A percentile compares a stretch with the other conserved stretches of the same genome.
Conservation (phyloP, 2,329 filamentous ascomycete genomes). For the Aspergillus sp. region DNA sequence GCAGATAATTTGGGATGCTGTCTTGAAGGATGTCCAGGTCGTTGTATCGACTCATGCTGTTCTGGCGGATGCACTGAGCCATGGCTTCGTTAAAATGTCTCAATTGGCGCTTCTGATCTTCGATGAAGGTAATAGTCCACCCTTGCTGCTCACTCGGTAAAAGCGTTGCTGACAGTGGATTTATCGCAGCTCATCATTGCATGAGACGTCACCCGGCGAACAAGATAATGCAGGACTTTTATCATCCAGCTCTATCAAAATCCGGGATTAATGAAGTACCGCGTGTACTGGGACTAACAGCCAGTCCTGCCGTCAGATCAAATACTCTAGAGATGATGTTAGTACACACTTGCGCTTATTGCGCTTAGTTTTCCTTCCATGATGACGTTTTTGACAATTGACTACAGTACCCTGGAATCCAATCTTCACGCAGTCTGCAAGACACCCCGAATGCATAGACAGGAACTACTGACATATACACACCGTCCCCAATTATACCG, state of each 20-base stretch:
- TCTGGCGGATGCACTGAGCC: constrained; percentile 66
- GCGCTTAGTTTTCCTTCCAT: neutral
- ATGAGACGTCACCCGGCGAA: constrained; percentile 59
- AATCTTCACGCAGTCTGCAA: constrained; percentile 66
- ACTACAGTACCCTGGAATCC: constrained; percentile 53
- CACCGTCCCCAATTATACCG: constrained; percentile 54
- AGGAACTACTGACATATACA: constrained; percentile 64
- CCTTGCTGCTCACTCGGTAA: neutral
- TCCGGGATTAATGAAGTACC: constrained; percentile 45
- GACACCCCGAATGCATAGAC: constrained; percentile 63
- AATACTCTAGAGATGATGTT: constrained; percentile 52
- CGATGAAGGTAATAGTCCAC: constrained; percentile 64
- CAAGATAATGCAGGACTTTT: constrained; percentile 69
- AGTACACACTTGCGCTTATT: constrained; percentile 1
- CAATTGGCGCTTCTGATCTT: constrained; percentile 68
- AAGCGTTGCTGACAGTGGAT: constrained; percentile 3
- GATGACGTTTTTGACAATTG: neutral
- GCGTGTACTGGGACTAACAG: constrained; percentile 71
- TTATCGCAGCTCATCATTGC: constrained; percentile 65
- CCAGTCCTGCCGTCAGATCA: constrained; percentile 67
- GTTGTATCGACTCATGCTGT: constrained; percentile 75
- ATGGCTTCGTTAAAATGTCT: constrained; percentile 66
- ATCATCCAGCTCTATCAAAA: constrained; percentile 45
- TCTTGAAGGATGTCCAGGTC: constrained; percentile 62
- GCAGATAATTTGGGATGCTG: constrained; percentile 60